These are phyloP conservation scores for Rosa hybrid DNA, from an alignment of 331 rosid species.

Conservation along the genomic window DNA sequence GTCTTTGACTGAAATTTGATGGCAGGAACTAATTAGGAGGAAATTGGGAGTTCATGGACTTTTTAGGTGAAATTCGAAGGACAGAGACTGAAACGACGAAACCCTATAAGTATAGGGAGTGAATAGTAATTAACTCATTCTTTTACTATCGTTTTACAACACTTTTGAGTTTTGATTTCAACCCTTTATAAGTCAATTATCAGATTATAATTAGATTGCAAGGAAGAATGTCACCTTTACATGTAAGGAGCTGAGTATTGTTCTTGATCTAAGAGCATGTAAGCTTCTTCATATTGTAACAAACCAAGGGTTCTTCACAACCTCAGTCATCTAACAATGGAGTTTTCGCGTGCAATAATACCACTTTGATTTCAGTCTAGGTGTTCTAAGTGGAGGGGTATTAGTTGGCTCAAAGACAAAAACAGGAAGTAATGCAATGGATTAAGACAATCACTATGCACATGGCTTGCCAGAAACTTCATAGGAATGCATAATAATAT, in stretches of 20 bases:
- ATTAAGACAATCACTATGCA: constrained; percentile 11
- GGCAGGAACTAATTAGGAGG: no score
- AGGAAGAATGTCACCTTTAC: neutral
- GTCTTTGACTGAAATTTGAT: no score
- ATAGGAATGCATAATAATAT: neutral
- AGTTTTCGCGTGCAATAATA: neutral
- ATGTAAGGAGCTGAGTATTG: neutral
- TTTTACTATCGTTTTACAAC: no score
- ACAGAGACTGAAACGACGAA: no score
- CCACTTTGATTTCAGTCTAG: neutral
- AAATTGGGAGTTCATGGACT: no score
- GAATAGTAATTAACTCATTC: no score
- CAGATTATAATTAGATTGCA: neutral
- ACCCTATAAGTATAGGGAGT: no score
- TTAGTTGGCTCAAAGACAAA: neutral
- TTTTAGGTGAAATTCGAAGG: no score
- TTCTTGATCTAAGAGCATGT: neutral
- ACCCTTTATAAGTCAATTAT: neutral
- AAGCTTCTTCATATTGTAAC: neutral
- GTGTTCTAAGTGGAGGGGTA: neutral
- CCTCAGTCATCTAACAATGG: neutral
- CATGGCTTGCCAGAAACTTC: constrained; percentile 4
- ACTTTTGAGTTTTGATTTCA: neutral
- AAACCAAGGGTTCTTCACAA: neutral
- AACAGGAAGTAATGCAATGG: neutral